Evolutionary conservation across 1,284 basidiomycete species (phyloP).

Genomic region (Malassezia psittaci): DNA sequence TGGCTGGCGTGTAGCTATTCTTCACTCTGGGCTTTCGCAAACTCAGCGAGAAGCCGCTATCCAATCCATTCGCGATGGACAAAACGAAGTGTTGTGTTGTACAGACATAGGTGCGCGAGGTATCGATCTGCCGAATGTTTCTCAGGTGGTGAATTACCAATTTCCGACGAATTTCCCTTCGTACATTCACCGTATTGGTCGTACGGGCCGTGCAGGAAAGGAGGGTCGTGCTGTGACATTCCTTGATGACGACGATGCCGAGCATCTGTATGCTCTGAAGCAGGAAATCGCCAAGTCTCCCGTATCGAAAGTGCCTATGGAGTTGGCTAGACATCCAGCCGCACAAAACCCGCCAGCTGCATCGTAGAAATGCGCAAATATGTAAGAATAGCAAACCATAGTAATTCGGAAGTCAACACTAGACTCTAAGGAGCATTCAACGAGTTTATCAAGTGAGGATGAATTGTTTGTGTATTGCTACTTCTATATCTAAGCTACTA

Average conservation of each 20-base stretch:
- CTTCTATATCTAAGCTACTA: conserved; percentile 1
- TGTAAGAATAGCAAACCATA: background rate
- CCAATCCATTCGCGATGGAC: conserved; percentile 71
- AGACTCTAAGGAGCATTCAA: no score
- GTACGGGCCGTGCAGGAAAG: conserved; percentile 95
- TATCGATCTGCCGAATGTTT: conserved; percentile 95
- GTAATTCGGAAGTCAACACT: background rate
- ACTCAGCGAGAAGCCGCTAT: conserved; percentile 88
- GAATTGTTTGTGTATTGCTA: no score
- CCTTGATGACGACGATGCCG: conserved; percentile 85
- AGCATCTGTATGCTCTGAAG: conserved; percentile 60
- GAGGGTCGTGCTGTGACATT: conserved; percentile 86
- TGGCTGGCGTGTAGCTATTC: conserved; percentile 72
- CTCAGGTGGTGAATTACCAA: conserved; percentile 90
- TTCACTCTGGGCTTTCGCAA: conserved; percentile 96
- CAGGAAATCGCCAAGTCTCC: conserved; percentile 35
- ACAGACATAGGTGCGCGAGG: conserved; percentile 95
- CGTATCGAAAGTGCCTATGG: conserved; percentile 25
- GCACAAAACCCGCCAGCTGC: conserved; percentile 13
- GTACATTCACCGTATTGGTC: conserved; percentile 92
- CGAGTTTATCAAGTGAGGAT: no score
- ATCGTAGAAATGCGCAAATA: background rate
- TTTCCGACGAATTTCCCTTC: conserved; percentile 93
- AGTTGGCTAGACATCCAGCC: conserved; percentile 33
- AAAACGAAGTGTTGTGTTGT: conserved; percentile 74